Evolutionary conservation across 2,329 filamentous ascomycete species (phyloP).

Genomic region (Leptographium flavum): DNA sequence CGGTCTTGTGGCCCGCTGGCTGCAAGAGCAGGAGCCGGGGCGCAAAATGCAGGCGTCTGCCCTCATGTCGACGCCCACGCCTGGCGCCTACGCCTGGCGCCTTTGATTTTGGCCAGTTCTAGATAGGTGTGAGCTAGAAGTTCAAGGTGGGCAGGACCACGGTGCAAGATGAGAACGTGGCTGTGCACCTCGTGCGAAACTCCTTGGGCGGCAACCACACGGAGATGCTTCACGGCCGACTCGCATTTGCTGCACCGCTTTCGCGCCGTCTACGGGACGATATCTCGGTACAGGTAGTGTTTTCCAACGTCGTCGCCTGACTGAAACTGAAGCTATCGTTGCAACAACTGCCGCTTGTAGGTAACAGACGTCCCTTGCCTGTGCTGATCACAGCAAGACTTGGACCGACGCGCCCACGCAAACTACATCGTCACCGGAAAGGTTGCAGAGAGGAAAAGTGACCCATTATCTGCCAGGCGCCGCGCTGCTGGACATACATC

Average conservation of each 20-base stretch:
- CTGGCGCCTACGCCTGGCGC: background rate
- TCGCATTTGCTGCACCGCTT: background rate
- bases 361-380: too few relatives aligned
- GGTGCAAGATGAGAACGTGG: background rate
- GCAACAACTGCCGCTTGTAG: too few relatives aligned
- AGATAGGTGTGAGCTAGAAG: background rate
- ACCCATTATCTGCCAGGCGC: too few relatives aligned
- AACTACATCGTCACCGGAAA: too few relatives aligned
- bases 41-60: background rate
- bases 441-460: too few relatives aligned
- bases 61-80: background rate
- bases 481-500: too few relatives aligned
- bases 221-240: background rate
- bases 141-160: background rate
- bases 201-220: background rate
- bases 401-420: too few relatives aligned
- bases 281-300: background rate
- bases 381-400: too few relatives aligned
- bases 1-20: background rate
- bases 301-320: background rate
- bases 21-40: background rate
- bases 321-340: too few relatives aligned
- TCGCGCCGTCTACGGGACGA: background rate
- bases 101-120: background rate
- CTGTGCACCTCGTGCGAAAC: background rate